Conservation (phyloP, 305 asterid species). For the Fraxinus velutina region DNA sequence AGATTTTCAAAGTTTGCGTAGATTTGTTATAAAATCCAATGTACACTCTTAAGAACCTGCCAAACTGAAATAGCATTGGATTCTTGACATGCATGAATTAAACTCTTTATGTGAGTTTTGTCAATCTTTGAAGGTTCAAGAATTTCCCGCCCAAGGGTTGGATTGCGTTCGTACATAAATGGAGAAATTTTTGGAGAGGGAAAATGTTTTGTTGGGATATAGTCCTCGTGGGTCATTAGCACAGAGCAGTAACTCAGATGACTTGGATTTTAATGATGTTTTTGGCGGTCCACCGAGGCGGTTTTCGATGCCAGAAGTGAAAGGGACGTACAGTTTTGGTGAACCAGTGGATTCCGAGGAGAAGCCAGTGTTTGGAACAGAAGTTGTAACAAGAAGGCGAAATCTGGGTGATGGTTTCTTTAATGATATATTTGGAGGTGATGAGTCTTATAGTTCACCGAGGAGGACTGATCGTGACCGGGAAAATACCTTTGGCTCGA, state of each 20-base stretch:
- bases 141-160: conserved; percentile 39
- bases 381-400: conserved; percentile 41
- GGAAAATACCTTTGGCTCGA: conserved; percentile 35
- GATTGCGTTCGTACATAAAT: conserved; percentile 11
- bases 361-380: conserved; percentile 72
- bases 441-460: conserved; percentile 44
- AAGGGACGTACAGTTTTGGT: conserved; percentile 47
- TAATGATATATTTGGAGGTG: conserved; percentile 68
- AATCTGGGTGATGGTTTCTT: conserved; percentile 52
- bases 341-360: conserved; percentile 45
- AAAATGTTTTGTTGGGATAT: conserved; percentile 33
- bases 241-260: conserved; percentile 33
- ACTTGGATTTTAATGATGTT: conserved; percentile 69
- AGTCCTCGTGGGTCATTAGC: conserved; percentile 26
- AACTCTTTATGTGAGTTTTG: background rate
- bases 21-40: background rate
- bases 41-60: background rate
- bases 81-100: background rate
- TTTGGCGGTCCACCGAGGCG: conserved; percentile 94
- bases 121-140: background rate
- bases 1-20: background rate
- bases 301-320: conserved; percentile 58
- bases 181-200: conserved; percentile 51
- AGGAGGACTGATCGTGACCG: conserved; percentile 37
- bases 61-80: background rate